Conservation (phyloP, 148 eudicot species). For the Rhododendron ferrugineum region DNA sequence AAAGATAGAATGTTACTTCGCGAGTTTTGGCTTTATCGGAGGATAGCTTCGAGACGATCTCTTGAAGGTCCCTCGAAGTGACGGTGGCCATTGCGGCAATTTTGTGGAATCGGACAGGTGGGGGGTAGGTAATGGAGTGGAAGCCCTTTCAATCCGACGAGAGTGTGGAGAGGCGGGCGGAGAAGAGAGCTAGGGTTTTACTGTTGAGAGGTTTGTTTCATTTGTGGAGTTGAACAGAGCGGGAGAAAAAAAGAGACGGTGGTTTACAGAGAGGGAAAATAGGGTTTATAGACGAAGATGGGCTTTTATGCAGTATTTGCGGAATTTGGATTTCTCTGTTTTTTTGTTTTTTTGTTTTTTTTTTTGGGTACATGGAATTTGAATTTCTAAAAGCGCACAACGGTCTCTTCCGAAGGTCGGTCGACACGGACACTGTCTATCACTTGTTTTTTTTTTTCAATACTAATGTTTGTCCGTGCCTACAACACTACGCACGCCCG, state of each 20-base stretch:
- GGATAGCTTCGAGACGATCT: slow-evolving; percentile 62
- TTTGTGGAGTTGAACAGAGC: neutral
- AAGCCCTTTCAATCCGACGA: neutral
- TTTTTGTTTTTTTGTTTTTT: too few species aligned
- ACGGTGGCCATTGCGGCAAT: slow-evolving; percentile 31
- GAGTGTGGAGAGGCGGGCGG: neutral
- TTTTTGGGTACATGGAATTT: too few species aligned
- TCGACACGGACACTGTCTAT: too few species aligned
- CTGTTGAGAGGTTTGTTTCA: neutral
- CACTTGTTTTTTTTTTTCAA: too few species aligned
- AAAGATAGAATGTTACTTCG: slow-evolving; percentile 41
- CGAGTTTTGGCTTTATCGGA: slow-evolving; percentile 71
- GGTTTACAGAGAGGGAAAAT: neutral
- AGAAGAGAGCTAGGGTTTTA: slow-evolving; percentile 10
- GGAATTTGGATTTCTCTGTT: neutral
- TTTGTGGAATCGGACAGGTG: neutral
- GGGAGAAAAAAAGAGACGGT: neutral
- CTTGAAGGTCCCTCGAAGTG: slow-evolving; percentile 68
- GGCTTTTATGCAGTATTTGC: neutral
- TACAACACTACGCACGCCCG: too few species aligned
- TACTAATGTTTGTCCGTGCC: too few species aligned
- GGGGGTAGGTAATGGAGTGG: neutral
- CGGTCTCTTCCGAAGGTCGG: too few species aligned
- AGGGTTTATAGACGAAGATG: neutral
- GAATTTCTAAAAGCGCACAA: too few species aligned